A percentile compares a stretch with the other conserved stretches of the same genome.
Evolutionary conservation across 2,329 filamentous ascomycete genomes (phyloP).

Genomic region (Aspergillus sergii): DNA sequence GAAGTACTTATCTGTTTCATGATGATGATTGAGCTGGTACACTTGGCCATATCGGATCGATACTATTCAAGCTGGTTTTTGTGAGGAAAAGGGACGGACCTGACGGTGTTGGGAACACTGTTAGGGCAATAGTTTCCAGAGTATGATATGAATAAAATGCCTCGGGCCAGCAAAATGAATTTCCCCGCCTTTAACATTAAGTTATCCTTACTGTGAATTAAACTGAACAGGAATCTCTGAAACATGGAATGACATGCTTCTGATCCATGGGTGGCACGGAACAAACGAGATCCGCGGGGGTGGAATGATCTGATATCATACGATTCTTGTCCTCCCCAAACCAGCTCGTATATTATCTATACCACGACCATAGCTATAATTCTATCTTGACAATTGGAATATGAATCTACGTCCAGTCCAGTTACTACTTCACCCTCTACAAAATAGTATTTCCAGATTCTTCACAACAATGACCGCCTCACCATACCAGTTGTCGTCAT

Average conservation of each 20-base stretch:
- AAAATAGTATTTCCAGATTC: neutral
- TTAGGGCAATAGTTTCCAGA: too few relatives aligned
- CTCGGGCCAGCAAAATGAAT: neutral
- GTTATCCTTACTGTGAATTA: neutral
- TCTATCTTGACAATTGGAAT: neutral
- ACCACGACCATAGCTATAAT: neutral
- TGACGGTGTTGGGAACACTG: too few relatives aligned
- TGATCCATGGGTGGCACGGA: neutral
- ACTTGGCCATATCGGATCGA: too few relatives aligned
- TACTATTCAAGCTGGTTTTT: neutral
- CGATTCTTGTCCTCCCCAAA: neutral
- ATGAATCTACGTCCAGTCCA: neutral
- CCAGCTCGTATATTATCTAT: neutral
- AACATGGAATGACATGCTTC: neutral
- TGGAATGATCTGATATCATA: conserved; percentile 3
- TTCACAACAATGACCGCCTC: neutral
- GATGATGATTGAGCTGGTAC: too few relatives aligned
- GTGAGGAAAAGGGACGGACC: too few relatives aligned
- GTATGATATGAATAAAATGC: neutral
- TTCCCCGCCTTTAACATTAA: neutral
- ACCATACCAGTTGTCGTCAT: neutral
- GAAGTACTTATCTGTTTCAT: too few relatives aligned
- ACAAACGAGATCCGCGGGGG: neutral
- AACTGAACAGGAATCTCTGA: neutral
- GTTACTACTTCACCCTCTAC: neutral